Percentiles rank a stretch among this genome's conserved stretches.
phyloP scores from a whole-genome alignment of 2,329 filamentous ascomycete genomes.

The Colletotrichum siamense region DNA sequence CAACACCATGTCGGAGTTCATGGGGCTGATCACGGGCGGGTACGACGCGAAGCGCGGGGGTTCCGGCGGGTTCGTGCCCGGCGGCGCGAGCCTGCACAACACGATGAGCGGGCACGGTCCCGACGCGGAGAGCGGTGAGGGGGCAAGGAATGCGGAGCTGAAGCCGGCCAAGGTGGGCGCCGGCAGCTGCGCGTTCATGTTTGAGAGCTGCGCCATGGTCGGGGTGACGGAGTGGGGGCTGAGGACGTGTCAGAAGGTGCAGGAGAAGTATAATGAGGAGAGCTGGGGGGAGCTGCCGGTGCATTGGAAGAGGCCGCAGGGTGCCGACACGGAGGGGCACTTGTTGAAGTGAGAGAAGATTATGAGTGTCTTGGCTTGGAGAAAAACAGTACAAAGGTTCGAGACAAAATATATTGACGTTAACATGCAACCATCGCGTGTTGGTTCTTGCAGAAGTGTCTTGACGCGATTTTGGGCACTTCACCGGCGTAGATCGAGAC shows the following conservation, averaged over 20 bases:
- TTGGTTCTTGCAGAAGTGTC: too few species aligned
- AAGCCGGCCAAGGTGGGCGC: slow-evolving; percentile 62
- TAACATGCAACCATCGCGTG: neutral
- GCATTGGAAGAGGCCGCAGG: slow-evolving; percentile 59
- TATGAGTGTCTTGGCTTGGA: neutral
- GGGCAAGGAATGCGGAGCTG: slow-evolving; percentile 59
- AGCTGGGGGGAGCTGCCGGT: slow-evolving; percentile 76
- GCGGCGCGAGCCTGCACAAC: slow-evolving; percentile 70
- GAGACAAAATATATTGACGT: neutral
- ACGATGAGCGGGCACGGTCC: slow-evolving; percentile 74
- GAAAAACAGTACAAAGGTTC: neutral
- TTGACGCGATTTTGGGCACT: too few species aligned
- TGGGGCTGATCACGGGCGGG: slow-evolving; percentile 63
- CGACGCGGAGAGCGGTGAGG: slow-evolving; percentile 61
- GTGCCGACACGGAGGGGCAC: slow-evolving; percentile 27
- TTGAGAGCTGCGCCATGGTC: slow-evolving; percentile 72
- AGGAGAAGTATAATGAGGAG: slow-evolving; percentile 77
- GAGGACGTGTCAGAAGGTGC: slow-evolving; percentile 62
- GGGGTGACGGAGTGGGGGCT: slow-evolving; percentile 75
- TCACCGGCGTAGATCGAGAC: rapidly evolving
- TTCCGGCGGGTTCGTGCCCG: slow-evolving; percentile 60
- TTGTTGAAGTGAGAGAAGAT: slow-evolving; percentile 27
- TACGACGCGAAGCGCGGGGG: slow-evolving; percentile 67
- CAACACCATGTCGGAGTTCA: slow-evolving; percentile 72
- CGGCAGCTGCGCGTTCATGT: slow-evolving; percentile 72